Conservation (phyloP, 495 filamentous ascomycete genomes). For the Aspergillus kassunensis region DNA sequence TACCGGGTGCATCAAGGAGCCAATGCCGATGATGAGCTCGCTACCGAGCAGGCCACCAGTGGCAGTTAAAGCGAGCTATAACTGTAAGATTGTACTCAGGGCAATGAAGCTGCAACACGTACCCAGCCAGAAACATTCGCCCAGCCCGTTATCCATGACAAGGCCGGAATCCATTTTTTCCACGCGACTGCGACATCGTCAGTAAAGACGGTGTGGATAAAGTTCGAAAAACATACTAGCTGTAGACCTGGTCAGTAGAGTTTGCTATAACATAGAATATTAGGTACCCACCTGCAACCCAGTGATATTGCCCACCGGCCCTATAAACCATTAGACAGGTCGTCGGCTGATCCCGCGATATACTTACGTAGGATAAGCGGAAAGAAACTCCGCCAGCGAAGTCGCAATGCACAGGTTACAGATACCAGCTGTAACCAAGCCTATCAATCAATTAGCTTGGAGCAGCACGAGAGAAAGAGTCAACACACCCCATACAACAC, state of each 20-base stretch:
- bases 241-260: too few species aligned
- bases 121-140: slow-evolving; percentile 74
- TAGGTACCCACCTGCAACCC: slow-evolving; percentile 56
- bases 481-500: slow-evolving; percentile 47
- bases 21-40: slow-evolving; percentile 55
- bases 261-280: too few species aligned
- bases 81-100: background rate
- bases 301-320: slow-evolving; percentile 68
- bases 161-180: slow-evolving; percentile 54
- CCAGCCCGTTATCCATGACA: slow-evolving; percentile 73
- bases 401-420: slow-evolving; percentile 69
- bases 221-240: too few species aligned
- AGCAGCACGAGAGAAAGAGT: background rate
- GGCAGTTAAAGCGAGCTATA: slow-evolving; percentile 55
- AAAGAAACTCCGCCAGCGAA: slow-evolving; percentile 69
- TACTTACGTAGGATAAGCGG: slow-evolving; percentile 64
- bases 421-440: slow-evolving; percentile 63
- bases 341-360: background rate
- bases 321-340: slow-evolving; percentile 22
- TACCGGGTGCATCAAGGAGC: slow-evolving; percentile 54
- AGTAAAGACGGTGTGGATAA: too few species aligned
- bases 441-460: slow-evolving; percentile 21
- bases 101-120: background rate
- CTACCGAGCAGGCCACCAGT: slow-evolving; percentile 50
- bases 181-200: slow-evolving; percentile 36